These are phyloP conservation scores for Leishmania turanica DNA, from an alignment of 208 protist genomes.

Conservation along the genomic window DNA sequence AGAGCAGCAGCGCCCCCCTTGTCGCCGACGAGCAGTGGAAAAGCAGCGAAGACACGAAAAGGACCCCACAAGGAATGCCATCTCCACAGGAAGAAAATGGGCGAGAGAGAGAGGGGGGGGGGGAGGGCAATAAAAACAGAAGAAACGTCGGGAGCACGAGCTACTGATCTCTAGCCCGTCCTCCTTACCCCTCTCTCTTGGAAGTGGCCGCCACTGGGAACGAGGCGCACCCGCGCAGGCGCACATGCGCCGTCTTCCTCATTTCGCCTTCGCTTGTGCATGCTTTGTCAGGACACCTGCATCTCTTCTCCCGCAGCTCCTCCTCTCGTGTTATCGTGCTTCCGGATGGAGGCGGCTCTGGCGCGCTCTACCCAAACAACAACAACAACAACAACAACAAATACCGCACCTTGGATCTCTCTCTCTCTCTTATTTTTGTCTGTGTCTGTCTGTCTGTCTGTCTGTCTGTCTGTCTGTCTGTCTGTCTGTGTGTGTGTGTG, in stretches of 20 bases:
- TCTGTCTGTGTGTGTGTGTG: too few relatives aligned
- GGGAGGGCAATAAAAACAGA: too few relatives aligned
- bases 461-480: too few relatives aligned
- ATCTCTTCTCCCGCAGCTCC: neutral
- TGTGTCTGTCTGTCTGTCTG: too few relatives aligned
- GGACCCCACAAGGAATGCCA: neutral
- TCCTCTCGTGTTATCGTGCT: neutral
- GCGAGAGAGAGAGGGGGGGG: too few relatives aligned
- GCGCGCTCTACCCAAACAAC: neutral
- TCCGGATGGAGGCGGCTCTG: neutral
- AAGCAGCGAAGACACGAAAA: neutral
- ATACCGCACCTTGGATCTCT: neutral
- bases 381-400: neutral
- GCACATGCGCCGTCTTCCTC: neutral
- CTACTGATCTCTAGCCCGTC: neutral
- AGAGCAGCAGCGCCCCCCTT: neutral
- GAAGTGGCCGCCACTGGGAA: neutral
- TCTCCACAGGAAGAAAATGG: neutral
- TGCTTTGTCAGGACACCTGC: neutral
- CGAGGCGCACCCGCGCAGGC: neutral
- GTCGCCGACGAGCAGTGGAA: neutral
- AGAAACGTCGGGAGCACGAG: neutral
- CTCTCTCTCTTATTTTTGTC: neutral
- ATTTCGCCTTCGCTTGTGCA: neutral
- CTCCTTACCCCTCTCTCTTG: neutral